Conservation (phyloP, 176 grass and related monocot species). For the Phoenix dactylifera region DNA sequence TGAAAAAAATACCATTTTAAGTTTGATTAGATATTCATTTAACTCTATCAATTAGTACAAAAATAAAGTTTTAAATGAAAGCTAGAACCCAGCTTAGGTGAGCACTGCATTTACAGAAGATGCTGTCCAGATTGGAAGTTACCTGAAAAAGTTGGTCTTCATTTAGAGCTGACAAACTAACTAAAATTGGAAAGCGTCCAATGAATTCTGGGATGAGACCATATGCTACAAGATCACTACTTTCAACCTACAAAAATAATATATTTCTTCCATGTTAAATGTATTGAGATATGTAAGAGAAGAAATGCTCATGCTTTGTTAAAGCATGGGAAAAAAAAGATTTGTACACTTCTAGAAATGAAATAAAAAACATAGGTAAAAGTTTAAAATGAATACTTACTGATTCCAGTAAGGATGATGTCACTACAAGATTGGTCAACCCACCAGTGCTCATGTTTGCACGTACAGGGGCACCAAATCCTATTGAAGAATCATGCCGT, state of each 20-base stretch:
- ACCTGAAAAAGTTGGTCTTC: conserved; percentile 99
- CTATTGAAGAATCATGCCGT: conserved; percentile 97
- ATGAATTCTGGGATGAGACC: conserved; percentile 96
- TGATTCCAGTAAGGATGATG: conserved; percentile 88
- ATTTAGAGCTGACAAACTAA: conserved; percentile 70
- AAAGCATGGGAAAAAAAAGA: too few species aligned
- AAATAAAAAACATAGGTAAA: neutral
- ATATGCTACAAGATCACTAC: conserved; percentile 72
- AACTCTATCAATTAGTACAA: too few species aligned
- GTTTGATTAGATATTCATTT: too few species aligned
- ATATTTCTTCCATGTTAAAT: conserved; percentile 11
- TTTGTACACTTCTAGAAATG: neutral
- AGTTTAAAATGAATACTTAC: conserved; percentile 30
- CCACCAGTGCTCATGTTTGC: conserved; percentile 70
- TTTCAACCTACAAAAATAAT: conserved; percentile 69
- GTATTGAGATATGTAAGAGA: neutral
- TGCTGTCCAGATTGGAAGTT: conserved; percentile 2
- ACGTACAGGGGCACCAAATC: conserved; percentile 89
- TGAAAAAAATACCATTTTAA: too few species aligned
- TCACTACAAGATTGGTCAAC: conserved; percentile 46
- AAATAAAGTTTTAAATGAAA: too few species aligned
- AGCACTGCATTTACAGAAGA: too few species aligned
- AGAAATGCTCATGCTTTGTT: neutral
- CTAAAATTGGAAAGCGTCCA: conserved; percentile 84
- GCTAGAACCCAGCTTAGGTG: too few species aligned